Conservation (phyloP, 768 basidiomycete species). For the Boletus rubescentipes region DNA sequence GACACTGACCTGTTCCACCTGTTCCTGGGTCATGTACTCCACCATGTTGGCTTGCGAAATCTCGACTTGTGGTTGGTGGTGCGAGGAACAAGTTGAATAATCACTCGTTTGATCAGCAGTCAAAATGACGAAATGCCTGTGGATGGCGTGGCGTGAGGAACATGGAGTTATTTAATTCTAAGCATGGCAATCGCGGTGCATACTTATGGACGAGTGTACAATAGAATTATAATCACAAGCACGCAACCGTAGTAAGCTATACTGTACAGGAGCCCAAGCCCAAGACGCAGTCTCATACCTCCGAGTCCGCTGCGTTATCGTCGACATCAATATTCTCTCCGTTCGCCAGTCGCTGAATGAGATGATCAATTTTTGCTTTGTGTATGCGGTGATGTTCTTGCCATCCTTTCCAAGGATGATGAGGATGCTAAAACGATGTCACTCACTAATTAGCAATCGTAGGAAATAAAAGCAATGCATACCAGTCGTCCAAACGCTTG, state of each 20-base stretch:
- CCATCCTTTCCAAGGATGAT: conserved; percentile 95
- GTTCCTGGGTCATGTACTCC: conserved; percentile 54
- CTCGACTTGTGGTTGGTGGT: background rate
- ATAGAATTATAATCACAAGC: conserved; percentile 11
- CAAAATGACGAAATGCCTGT: no score
- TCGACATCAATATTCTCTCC: conserved; percentile 53
- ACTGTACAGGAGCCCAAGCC: conserved; percentile 4
- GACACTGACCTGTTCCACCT: conserved; percentile 53
- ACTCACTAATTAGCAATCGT: background rate
- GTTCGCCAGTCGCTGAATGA: conserved; percentile 57
- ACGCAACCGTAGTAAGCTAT: background rate
- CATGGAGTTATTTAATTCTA: no score
- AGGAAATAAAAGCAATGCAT: conserved; percentile 20
- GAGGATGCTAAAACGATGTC: conserved; percentile 58
- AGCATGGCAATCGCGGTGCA: conserved; percentile 3
- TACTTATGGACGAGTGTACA: conserved; percentile 5
- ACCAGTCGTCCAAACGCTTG: conserved; percentile 76
- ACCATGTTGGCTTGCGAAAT: background rate
- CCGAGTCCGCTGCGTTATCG: conserved; percentile 27
- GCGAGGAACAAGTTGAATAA: no score
- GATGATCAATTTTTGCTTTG: conserved; percentile 81
- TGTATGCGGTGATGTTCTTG: conserved; percentile 90
- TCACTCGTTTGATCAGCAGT: no score
- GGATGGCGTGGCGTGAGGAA: no score
- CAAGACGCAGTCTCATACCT: conserved; percentile 18